phyloP scores from a whole-genome alignment of 2,329 filamentous ascomycete species.

The Aschersonia sp. region DNA sequence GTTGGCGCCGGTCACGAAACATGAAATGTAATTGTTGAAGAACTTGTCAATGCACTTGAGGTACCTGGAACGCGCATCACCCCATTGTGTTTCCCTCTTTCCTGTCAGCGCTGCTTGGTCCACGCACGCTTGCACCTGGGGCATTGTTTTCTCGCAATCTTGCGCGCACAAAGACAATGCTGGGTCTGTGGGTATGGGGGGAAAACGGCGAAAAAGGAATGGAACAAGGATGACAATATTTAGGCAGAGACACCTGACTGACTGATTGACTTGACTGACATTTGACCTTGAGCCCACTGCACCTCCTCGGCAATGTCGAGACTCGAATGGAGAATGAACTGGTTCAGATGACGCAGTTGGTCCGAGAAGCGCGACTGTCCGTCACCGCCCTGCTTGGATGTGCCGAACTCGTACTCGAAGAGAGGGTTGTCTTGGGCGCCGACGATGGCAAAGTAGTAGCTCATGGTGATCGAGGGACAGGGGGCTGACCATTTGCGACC shows the following conservation, averaged over 20 bases:
- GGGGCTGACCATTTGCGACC: not conserved
- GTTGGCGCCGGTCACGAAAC: slow-evolving; percentile 85
- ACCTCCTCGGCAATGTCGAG: slow-evolving; percentile 93
- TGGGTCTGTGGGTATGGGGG: not conserved
- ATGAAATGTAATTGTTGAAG: slow-evolving; percentile 88
- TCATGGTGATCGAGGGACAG: slow-evolving; percentile 44
- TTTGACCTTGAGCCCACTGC: slow-evolving; percentile 77
- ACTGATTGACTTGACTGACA: slow-evolving; percentile 42
- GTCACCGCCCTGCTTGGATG: slow-evolving; percentile 89
- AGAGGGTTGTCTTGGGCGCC: slow-evolving; percentile 91
- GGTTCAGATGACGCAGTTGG: slow-evolving; percentile 84
- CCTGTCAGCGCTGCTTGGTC: too few species aligned
- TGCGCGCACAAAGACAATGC: too few species aligned
- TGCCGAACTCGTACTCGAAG: slow-evolving; percentile 95
- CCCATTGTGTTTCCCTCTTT: too few species aligned
- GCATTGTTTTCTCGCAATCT: too few species aligned
- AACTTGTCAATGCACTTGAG: slow-evolving; percentile 95
- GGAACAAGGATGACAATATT: not conserved
- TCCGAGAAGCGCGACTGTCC: slow-evolving; percentile 79
- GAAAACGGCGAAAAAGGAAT: not conserved
- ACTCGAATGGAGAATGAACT: slow-evolving; percentile 90
- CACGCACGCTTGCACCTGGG: too few species aligned
- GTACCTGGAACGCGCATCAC: slow-evolving; percentile 43
- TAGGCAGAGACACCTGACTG: not conserved
- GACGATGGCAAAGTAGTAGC: slow-evolving; percentile 96